Base-by-base conservation (phyloP, 805 yeast species). In the Babjeviella inositovora region DNA sequence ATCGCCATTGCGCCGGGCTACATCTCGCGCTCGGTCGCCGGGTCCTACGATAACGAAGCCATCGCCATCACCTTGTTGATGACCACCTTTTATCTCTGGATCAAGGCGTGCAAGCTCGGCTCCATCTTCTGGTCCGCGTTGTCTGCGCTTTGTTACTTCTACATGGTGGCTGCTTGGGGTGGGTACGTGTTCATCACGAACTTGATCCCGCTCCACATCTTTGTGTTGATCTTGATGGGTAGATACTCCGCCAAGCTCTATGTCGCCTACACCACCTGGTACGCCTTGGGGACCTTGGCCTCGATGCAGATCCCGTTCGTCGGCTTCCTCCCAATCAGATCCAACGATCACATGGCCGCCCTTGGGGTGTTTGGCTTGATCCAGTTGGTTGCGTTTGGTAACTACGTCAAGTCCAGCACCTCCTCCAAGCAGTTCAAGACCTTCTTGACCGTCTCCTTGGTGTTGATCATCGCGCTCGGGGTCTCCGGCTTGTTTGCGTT, bases 151-250 rank as follows among this genome's bases (percentile, higher is more conserved):
- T 76, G 72, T 38, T 90, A 92, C 57, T 90, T 92, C 52, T 90
- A 90, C 62, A 90, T 90, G 99, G 99, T 90, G 24, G 73, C 93
- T 22, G 98, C 99, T 8, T 85, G 99, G 96, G 99, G 99, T 59
- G 99, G 99, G 14, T 90, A 90, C 45, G 99, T 92, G 24, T 90
- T 90, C 60, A 92, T 90, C 53, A 90, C 99, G 29, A 90, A 90
- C 55, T 70, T 92, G 61, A 82, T 90, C 39, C 98, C 98, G 22
- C 59, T 90, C 37, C 99, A 90, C 46, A 84, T 85, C 13, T 85
- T 90, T 42, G 85, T 82, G 23, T 59, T 90, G 43, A 52, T 90
- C 25, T 53, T 81, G 34, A 90, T 90, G 97, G 98, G 98, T 24
- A 74, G 98, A 41, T 90, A 84, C 50, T 67, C 67, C 36, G 72